Percentiles rank a stretch among this genome's conserved stretches.
phyloP scores from a whole-genome alignment of 306 rosid genomes.

The Abrus pulchellus region DNA sequence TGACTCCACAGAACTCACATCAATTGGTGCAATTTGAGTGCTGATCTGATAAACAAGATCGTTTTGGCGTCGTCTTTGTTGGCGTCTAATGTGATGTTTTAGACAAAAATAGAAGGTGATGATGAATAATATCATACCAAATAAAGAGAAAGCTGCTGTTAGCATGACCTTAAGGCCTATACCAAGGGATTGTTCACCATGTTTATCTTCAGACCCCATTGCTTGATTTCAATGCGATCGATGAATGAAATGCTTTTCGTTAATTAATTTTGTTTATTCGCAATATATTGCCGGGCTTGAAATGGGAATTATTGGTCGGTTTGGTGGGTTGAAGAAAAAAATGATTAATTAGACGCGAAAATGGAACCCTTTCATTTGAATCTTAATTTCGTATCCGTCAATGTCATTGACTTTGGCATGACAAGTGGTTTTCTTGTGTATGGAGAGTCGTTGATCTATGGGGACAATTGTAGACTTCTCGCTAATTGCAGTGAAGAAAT shows the following conservation, averaged over 20 bases:
- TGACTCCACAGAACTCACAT: not conserved
- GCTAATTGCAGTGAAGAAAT: not conserved
- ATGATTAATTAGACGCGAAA: not conserved
- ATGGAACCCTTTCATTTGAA: not conserved
- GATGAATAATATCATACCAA: slow-evolving; percentile 21
- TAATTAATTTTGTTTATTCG: not conserved
- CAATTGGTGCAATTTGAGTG: slow-evolving; percentile 43
- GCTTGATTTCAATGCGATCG: not conserved
- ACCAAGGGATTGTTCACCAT: not conserved
- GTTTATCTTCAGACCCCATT: slow-evolving; percentile 39
- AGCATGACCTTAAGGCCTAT: slow-evolving; percentile 28
- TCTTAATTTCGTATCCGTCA: slow-evolving; percentile 25
- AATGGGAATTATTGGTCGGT: slow-evolving; percentile 27
- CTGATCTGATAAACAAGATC: not conserved
- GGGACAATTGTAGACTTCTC: slow-evolving; percentile 2
- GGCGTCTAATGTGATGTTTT: slow-evolving; percentile 35
- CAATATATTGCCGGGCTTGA: not conserved
- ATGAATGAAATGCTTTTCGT: not conserved
- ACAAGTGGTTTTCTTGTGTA: not conserved
- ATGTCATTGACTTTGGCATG: slow-evolving; percentile 39
- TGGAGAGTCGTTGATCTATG: not conserved
- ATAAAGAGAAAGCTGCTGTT: slow-evolving; percentile 45
- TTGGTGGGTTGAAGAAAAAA: slow-evolving; percentile 35
- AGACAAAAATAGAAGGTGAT: slow-evolving; percentile 34
- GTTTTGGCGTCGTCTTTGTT: slow-evolving; percentile 41